Conservation (phyloP, 176 grass and related monocot species). For the Aegilops longissima region DNA sequence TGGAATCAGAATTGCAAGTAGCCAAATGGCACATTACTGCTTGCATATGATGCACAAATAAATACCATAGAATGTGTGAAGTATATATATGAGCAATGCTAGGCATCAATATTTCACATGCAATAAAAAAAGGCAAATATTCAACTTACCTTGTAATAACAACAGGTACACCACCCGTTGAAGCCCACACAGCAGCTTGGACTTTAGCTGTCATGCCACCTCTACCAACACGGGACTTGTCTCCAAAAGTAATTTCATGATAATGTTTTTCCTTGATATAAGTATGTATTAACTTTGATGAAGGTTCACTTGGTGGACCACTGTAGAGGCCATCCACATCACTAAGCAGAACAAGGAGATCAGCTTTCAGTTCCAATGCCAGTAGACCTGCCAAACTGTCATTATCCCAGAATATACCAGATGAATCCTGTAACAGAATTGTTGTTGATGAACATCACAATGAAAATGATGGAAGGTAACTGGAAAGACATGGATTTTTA, state of each 20-base stretch:
- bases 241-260: slow-evolving; percentile 84
- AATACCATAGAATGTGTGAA: not conserved
- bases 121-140: not conserved
- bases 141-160: slow-evolving; percentile 75
- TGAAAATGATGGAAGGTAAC: not conserved
- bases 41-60: not conserved
- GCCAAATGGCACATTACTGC: not conserved
- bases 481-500: not conserved
- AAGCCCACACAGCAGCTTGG: slow-evolving; percentile 78
- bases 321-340: slow-evolving; percentile 98
- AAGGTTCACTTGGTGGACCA: slow-evolving; percentile 77
- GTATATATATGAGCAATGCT: not conserved
- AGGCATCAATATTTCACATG: not conserved
- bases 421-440: slow-evolving; percentile 75
- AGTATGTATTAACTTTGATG: slow-evolving; percentile 83
- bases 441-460: slow-evolving; percentile 3
- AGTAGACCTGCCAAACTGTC: slow-evolving; percentile 96
- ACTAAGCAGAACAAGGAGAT: slow-evolving; percentile 90
- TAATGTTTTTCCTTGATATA: slow-evolving; percentile 95
- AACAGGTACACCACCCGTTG: slow-evolving; percentile 80
- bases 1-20: not conserved
- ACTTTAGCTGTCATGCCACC: slow-evolving; percentile 99
- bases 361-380: slow-evolving; percentile 89
- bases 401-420: slow-evolving; percentile 99
- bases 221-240: slow-evolving; percentile 97